Conservation (phyloP, 371 early-diverging fungal genomes). For the Mucor sp. region DNA sequence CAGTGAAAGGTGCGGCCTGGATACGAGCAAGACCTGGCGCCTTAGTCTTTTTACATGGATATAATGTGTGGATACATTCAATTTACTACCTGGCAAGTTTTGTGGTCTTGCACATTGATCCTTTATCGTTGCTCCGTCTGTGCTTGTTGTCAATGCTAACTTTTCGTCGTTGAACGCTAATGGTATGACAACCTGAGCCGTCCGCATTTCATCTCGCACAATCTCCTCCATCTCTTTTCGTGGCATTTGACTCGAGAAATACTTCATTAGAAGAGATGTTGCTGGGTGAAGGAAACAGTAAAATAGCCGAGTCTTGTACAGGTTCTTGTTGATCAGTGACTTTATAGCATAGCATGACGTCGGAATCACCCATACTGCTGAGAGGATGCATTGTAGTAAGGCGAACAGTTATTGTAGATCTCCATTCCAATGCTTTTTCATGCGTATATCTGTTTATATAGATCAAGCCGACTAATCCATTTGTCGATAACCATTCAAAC, state of each 20-base stretch:
- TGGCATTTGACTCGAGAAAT: neutral
- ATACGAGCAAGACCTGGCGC: neutral
- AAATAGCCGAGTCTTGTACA: neutral
- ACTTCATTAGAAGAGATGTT: neutral
- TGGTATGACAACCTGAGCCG: neutral
- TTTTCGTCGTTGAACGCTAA: neutral
- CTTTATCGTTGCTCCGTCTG: neutral
- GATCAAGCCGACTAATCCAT: too few species aligned
- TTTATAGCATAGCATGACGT: neutral
- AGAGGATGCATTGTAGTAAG: too few species aligned
- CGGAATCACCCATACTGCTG: too few species aligned
- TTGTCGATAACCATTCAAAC: too few species aligned
- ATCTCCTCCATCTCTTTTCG: neutral
- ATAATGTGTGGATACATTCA: neutral
- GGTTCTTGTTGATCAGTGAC: neutral
- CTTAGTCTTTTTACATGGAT: neutral
- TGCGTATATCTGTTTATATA: too few species aligned
- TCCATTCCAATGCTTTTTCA: too few species aligned
- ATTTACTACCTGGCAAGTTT: neutral
- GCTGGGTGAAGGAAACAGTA: neutral
- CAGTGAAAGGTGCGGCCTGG: neutral
- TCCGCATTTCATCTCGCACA: too few species aligned
- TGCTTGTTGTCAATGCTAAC: neutral
- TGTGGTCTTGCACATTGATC: neutral
- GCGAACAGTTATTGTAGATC: too few species aligned